These are phyloP conservation scores for Myxozyma geophila DNA, from an alignment of 805 yeast genomes.

Conservation along the genomic window DNA sequence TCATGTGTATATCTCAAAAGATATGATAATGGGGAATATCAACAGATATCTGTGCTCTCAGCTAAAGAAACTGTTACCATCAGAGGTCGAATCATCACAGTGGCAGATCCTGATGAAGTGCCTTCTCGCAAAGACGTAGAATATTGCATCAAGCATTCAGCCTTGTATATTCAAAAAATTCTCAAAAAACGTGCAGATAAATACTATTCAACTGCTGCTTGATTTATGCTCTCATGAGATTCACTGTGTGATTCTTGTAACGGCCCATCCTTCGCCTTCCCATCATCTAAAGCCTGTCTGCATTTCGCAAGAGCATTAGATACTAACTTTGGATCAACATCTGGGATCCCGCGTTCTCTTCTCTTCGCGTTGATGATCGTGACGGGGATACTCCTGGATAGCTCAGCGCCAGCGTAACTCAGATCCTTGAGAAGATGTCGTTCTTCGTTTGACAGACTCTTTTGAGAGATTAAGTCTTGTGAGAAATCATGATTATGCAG, in stretches of 20 bases:
- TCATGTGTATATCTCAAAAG: too few species aligned
- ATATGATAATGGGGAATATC: too few species aligned
- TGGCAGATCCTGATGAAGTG: too few species aligned
- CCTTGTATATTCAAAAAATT: too few species aligned
- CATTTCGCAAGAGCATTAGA: constrained; percentile 28
- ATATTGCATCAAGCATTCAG: too few species aligned
- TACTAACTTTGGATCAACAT: constrained; percentile 34
- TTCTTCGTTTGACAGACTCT: constrained; percentile 26
- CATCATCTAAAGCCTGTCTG: constrained; percentile 14
- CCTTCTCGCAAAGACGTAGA: too few species aligned
- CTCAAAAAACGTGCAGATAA: not conserved
- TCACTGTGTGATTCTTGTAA: not conserved
- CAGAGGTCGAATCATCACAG: too few species aligned
- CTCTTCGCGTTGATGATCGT: constrained; percentile 31
- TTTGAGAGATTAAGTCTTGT: constrained; percentile 23
- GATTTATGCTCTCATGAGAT: not conserved
- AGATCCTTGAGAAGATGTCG: constrained; percentile 17
- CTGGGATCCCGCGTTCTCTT: constrained; percentile 28
- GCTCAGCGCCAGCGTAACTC: constrained; percentile 31
- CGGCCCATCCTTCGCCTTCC: constrained; percentile 1
- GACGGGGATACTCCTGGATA: constrained; percentile 29
- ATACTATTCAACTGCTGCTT: not conserved
- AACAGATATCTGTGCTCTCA: too few species aligned
- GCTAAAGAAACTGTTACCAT: too few species aligned
- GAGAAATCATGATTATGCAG: constrained; percentile 31